A percentile compares a stretch with the other conserved stretches of the same genome.
Conservation (phyloP, 331 rosid species). For the Pyracantha coccinea region DNA sequence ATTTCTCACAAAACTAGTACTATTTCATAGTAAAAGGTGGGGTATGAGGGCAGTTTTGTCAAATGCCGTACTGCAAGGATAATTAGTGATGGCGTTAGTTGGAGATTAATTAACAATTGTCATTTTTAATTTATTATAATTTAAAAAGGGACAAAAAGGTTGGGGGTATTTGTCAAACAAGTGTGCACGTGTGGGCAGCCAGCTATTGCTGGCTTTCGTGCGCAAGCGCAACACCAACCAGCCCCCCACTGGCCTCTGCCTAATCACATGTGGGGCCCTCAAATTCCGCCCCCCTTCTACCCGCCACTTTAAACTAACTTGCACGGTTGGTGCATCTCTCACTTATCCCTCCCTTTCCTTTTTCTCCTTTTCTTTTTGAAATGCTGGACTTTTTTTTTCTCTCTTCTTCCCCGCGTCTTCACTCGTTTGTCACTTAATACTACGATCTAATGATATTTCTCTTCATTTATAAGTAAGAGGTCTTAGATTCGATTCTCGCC, state of each 20-base stretch:
- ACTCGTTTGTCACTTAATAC: accelerated
- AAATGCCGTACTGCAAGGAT: background rate
- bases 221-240: constrained; percentile 5
- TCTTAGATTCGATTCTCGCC: accelerated
- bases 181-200: constrained; percentile 63
- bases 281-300: background rate
- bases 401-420: accelerated
- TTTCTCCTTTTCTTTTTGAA: background rate
- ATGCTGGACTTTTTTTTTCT: background rate
- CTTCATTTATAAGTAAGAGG: accelerated
- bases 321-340: constrained; percentile 29
- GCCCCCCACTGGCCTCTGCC: constrained; percentile 11
- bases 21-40: background rate
- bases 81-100: constrained; percentile 4
- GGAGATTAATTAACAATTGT: background rate
- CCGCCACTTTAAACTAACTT: constrained; percentile 27
- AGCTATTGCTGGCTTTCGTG: constrained; percentile 37
- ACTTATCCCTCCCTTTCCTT: background rate
- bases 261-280: constrained; percentile 10
- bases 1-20: no score
- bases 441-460: accelerated
- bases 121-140: no score
- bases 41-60: constrained; percentile 10
- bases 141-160: background rate
- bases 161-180: background rate